Evolutionary conservation across 768 basidiomycete species (phyloP).

Genomic region (Russula ochroleuca): DNA sequence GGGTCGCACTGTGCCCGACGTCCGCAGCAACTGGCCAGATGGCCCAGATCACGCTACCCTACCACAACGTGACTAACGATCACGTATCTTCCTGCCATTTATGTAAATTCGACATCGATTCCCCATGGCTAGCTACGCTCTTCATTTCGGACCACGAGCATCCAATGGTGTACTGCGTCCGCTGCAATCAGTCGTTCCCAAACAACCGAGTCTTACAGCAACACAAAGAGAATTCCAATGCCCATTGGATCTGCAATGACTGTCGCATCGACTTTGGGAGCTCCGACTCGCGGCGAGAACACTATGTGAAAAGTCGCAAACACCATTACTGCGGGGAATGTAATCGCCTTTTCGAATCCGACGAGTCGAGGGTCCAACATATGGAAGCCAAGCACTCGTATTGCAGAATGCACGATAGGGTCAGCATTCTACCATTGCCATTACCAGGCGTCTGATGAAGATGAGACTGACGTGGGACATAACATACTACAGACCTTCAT

Average conservation of each 20-base stretch:
- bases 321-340: no score
- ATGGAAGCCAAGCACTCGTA: conserved; percentile 12
- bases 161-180: conserved; percentile 3
- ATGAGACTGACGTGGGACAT: not conserved
- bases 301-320: no score
- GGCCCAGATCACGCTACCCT: no score
- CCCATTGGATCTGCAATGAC: no score
- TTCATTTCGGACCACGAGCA: not conserved
- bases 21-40: no score
- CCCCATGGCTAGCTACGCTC: not conserved
- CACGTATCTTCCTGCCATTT: no score
- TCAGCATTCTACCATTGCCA: not conserved
- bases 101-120: not conserved
- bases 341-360: no score
- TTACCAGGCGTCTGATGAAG: conserved; percentile 1
- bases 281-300: no score
- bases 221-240: no score
- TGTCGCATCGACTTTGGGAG: no score
- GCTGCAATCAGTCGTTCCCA: conserved; percentile 22
- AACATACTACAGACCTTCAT: not conserved
- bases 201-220: conserved; percentile 22
- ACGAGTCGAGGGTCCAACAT: conserved; percentile 26
- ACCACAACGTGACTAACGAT: no score
- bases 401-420: not conserved
- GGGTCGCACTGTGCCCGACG: no score